Base-by-base conservation (phyloP, 805 yeast genomes). In the Candida lessepsii region DNA sequence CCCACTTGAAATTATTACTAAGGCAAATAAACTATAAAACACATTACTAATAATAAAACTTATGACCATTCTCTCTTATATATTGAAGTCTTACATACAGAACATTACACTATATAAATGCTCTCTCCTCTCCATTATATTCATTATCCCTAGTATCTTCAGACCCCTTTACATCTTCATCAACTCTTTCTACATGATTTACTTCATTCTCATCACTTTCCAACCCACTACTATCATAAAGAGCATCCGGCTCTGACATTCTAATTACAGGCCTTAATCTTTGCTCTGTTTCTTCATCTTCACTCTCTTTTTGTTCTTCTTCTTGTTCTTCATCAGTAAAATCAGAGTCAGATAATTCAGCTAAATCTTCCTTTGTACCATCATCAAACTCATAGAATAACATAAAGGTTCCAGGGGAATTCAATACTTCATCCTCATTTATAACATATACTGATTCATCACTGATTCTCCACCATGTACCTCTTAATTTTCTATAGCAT, bases 401-500 rank as follows among this genome's bases (percentile, higher is more conserved):
- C 96, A 91, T 87, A 50, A 89, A 91, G 0, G 91, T 89, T 19
- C 96, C 96, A 41, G 86, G 93, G 3, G 89, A 79, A 10, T 71
- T 70, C 41, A 87, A 64, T 1, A 89, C 97, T 56, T 90, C 96
- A 2, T 75, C 75, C 56, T 87, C 96, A 9, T 80, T 75, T 3
- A 87, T 88, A 23, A 86, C 73, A 44, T 87, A 80, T 2, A 90
- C 95, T 2, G 81, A 80, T 56, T 89, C 96, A 61, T 93, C 99
- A 51, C 93, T 83, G 14, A 90, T 83, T 57, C 96, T 77, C 96
- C 96, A 90, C 99, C 99, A 91, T 9, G 80, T 73, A 2, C 90
- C 93, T 49, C 95, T 76, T 42, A 67, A 75, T 53, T 80, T 83
- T 54, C 97, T 78, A 65, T 77, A 91, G 29, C 95, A 88, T 45